Evolutionary conservation across 176 grass and related monocot species (phyloP).

Genomic region (Phragmites australis): DNA sequence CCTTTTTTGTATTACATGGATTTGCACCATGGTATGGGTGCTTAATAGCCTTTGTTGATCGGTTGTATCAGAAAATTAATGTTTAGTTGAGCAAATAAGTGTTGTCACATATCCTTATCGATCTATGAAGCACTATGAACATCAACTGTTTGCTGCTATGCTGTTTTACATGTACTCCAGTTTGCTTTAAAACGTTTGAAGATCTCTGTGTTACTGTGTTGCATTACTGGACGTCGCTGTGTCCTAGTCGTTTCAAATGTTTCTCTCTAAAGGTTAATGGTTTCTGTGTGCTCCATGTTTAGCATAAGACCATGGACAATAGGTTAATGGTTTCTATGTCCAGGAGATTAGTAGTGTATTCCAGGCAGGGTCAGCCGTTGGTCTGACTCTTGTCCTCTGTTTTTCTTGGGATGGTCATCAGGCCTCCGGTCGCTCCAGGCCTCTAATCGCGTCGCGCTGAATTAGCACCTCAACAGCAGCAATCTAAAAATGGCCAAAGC

Average conservation of each 20-base stretch:
- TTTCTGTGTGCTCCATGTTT: not conserved
- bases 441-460: conserved; percentile 12
- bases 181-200: not conserved
- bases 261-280: not conserved
- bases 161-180: not conserved
- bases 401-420: conserved; percentile 3
- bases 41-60: conserved; percentile 34
- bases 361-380: not conserved
- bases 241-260: too few relatives aligned
- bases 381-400: not conserved
- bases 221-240: not conserved
- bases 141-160: not conserved
- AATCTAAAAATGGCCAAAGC: conserved; percentile 38
- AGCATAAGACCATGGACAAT: not conserved
- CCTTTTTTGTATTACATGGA: conserved; percentile 33
- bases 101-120: not conserved
- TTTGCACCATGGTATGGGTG: conserved; percentile 23
- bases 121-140: conserved; percentile 32
- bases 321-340: not conserved
- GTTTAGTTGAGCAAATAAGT: conserved; percentile 36
- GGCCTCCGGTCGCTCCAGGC: conserved; percentile 28
- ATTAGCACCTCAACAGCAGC: not conserved
- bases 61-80: conserved; percentile 25
- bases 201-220: not conserved
- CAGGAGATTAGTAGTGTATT: not conserved